Evolutionary conservation across 345 rosid species (phyloP), one percentile per base, ranked within the genome.

Genomic region (Theobroma cacao): DNA sequence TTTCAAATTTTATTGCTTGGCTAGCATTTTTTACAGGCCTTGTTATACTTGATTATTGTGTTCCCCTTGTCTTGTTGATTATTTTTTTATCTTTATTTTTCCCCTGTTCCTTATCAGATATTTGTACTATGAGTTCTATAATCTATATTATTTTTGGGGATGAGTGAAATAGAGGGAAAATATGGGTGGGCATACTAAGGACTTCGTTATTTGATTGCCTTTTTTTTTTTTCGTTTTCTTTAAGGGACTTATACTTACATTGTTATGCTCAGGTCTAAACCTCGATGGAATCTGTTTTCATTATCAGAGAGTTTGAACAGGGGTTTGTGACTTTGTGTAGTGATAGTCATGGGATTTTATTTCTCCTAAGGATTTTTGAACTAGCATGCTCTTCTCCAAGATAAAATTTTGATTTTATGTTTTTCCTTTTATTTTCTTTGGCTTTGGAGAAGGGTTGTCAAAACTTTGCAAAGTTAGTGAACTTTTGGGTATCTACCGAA

Each of bases 211-310:
- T 17, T 68, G 55, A 40, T 66, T 66, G 2, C 8, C 18, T 72
- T 34, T 28, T 74, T 69, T 2, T 20, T 43, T 36, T 48, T 66
- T 66, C 65, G n/a, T 36, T 79, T 75, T 81, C 66, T 74, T 60
- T 64, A 55, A 31, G 79, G 67, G 74, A 75, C 86, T 83, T 53
- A 69, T 82, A 83, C 78, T 77, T 59, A 60, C 80, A 64, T 75
- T 80, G 80, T 84, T 79, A 75, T 84, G 85, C 79, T 79, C 86
- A 81, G 91, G 88, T 85, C 61, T 78, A 79, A 82, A 82, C 71
- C 77, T 72, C 50, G 31, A 62, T 40, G 56, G 83, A 72, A 61
- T 79, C 72, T 77, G 80, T 84, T 83, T 80, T 74, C 74, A 15
- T 76, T 62, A 65, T 82, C 84, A 77, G 76, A 78, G 86, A 82